Evolutionary conservation across 2,329 filamentous ascomycete genomes (phyloP), one percentile per base, ranked within the genome.

Genomic region (Massarina eburnea): DNA sequence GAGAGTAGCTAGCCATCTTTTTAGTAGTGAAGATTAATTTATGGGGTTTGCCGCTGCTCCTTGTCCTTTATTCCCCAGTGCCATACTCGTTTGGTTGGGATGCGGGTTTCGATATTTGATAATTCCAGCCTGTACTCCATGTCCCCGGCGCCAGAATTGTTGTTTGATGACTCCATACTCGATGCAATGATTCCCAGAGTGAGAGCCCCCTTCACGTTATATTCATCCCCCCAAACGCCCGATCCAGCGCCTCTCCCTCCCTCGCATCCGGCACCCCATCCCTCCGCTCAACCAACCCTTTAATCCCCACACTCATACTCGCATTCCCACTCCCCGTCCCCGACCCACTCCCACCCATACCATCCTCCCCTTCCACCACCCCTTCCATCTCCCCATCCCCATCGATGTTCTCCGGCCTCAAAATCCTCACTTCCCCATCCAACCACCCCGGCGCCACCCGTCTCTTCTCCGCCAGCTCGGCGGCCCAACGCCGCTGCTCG

Each of bases 391-490:
- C 72, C 5, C 5, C 12, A 30, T 30, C 27, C 12, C 27, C 27
- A 30, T 14, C 27, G 24, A 60, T 59, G 27, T 56, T 79, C 71
- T 86, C 82, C 0, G 88, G 88, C 70, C 87, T 80, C 41, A 92
- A 68, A 38, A 92, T 72, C 42, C 64, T 83, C 15, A 70, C 67
- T 40, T 81, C 80, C 44, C 89, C 86, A 59, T 92, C 88, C 57
- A 92, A 71, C 86, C 88, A 94, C 0, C 89, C 88, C 0, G 88
- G 89, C 9, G 89, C 89, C 15, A 91, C 80, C 43, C 87, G 76
- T 55, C 89, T 77, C 78, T 91, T 92, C 80, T 91, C 88, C 4
- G 85, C 86, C 50, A 91, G 73, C 52, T 91, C 88, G 46, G 84
- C 76, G 30, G 79, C 81, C 46, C 70, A 72, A 46, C 88, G 82